Evolutionary conservation across 345 rosid genomes (phyloP).

Genomic region (Turritis glabra): DNA sequence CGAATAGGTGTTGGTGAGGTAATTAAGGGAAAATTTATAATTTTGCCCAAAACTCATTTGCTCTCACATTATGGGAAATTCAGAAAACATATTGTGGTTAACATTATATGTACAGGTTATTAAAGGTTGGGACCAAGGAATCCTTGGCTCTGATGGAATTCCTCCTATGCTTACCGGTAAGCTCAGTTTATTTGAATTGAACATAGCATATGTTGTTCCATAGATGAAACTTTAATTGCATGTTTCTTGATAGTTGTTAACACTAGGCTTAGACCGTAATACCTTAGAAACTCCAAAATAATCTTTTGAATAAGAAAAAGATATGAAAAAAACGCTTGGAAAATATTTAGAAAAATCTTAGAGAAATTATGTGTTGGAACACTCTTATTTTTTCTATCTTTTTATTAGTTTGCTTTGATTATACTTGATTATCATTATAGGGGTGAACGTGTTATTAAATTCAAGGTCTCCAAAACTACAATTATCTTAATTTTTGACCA

Average conservation of each 20-base stretch:
- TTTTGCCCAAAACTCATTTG: neutral
- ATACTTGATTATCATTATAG: neutral
- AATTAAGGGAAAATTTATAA: neutral
- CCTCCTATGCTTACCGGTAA: conserved; percentile 93
- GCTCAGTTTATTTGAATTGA: neutral
- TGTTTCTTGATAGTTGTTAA: neutral
- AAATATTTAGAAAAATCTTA: too few relatives aligned
- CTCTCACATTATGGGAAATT: neutral
- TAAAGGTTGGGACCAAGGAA: conserved; percentile 92
- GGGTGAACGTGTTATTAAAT: neutral
- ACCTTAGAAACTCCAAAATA: neutral
- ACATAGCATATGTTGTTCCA: neutral
- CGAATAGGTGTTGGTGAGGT: conserved; percentile 93
- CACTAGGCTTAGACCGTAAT: neutral
- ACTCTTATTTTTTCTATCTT: neutral
- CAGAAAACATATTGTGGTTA: neutral
- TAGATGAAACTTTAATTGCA: neutral
- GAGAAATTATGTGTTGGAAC: too few relatives aligned
- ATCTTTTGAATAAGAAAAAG: neutral
- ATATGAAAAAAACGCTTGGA: too few relatives aligned
- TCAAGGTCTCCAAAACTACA: too few relatives aligned
- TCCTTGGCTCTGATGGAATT: conserved; percentile 78
- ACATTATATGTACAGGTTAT: conserved; percentile 55
- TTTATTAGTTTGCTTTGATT: neutral
- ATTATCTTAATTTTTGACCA: too few relatives aligned